Conservation (phyloP, 2,329 filamentous ascomycete genomes). For the Scedosporium apiospermum region DNA sequence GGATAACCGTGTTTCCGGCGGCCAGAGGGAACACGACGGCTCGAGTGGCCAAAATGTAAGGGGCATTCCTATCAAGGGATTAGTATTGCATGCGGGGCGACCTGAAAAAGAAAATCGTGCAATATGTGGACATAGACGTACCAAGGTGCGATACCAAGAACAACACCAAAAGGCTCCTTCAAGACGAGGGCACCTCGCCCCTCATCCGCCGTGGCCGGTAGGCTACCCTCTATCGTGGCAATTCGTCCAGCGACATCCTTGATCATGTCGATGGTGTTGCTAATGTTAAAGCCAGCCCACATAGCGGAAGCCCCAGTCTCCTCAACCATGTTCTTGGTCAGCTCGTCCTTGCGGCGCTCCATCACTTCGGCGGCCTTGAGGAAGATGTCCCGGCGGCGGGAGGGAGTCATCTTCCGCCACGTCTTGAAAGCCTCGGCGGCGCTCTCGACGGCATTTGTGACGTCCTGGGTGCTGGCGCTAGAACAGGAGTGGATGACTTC, state of each 20-base stretch:
- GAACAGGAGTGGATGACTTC: constrained; percentile 45
- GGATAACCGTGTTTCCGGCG: constrained; percentile 64
- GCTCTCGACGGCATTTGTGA: constrained; percentile 38
- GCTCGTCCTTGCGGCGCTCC: constrained; percentile 47
- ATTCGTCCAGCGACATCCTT: constrained; percentile 35
- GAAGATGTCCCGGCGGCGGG: constrained; percentile 58
- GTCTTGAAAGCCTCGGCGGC: constrained; percentile 59
- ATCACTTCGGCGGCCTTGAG: constrained; percentile 59
- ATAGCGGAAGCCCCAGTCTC: constrained; percentile 31
- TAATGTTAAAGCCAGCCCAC: constrained; percentile 33
- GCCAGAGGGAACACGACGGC: constrained; percentile 58
- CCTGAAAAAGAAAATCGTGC: too few relatives aligned
- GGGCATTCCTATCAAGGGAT: constrained; percentile 39
- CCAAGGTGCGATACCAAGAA: constrained; percentile 76
- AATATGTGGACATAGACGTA: constrained; percentile 28
- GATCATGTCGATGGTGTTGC: constrained; percentile 25
- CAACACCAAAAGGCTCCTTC: constrained; percentile 70
- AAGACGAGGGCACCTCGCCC: constrained; percentile 48
- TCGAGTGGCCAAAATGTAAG: constrained; percentile 43
- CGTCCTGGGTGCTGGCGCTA: constrained; percentile 46
- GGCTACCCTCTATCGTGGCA: constrained; percentile 24
- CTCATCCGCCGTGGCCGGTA: constrained; percentile 22
- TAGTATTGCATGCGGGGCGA: too few relatives aligned
- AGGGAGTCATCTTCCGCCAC: constrained; percentile 57
- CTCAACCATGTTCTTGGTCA: constrained; percentile 46